Evolutionary conservation across 2,329 filamentous ascomycete species (phyloP), one percentile per base, ranked within the genome.

Genomic region (Colletotrichum tabaci): DNA sequence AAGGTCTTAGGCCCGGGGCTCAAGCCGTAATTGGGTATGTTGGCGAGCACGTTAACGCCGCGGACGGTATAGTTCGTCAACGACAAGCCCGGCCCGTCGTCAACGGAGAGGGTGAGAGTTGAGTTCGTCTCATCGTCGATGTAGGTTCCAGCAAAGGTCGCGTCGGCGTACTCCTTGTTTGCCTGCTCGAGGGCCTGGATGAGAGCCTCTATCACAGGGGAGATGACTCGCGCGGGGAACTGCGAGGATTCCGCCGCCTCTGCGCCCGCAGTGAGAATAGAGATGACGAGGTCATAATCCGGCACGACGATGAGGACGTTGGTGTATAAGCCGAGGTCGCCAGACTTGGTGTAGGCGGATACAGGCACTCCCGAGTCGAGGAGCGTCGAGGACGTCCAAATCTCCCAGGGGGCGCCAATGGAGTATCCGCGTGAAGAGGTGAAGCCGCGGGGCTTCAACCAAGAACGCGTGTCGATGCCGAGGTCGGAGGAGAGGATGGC

Each of bases 101-200:
- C 83, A 2, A 83, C 67, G 0, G 76, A 73, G 16, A 87, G 78
- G 0, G 79, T 79, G 12, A 87, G 75, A 18, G 78, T 83, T 0
- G 85, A 85, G 77, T 85, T 84, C 30, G 80, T 82, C 0, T 73
- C 67, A 2, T 75, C 73, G 49, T 86, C 82, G 2, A 63, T 57
- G 72, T 85, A 87, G 0, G 77, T 80, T 38, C 85, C 85, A 0
- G 76, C 80, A 66, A 81, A 82, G 5, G 70, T 35, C n/a, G 73
- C 55, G 15, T 61, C 61, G 0, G 82, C 80, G 58, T 85, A 78
- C 6, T 78, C 76, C n/a, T 82, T 82, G 12, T 83, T 80, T 2
- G 83, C 84, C n/a, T 80, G 75, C 35, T 87, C 85, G 6, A 87
- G 72, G 2, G 81, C 83, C 0, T 85, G 84, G 0, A 87, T 66